Evolutionary conservation across 768 basidiomycete genomes (phyloP).

Genomic region (Tulasnella sp.): DNA sequence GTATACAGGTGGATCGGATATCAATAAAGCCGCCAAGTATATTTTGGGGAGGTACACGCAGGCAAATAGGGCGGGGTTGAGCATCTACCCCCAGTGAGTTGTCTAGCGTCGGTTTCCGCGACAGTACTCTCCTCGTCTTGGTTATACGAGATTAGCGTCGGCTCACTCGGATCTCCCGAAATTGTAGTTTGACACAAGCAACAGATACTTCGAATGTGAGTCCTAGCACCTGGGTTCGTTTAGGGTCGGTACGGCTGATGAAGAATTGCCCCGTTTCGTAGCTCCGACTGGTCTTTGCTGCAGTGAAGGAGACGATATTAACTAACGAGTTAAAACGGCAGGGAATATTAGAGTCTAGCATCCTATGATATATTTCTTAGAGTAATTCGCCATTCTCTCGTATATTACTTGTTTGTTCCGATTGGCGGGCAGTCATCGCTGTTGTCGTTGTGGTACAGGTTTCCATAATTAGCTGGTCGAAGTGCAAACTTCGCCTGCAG

Average conservation of each 20-base stretch:
- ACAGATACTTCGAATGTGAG: slow-evolving; percentile 78
- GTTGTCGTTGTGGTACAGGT: too few relatives aligned
- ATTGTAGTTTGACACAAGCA: slow-evolving; percentile 65
- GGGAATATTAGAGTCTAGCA: too few relatives aligned
- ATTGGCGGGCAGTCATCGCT: too few relatives aligned
- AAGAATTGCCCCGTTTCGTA: not conserved
- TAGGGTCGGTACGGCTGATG: not conserved
- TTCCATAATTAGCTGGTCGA: too few relatives aligned
- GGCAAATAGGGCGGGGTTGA: slow-evolving; percentile 74
- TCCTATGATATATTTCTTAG: not conserved
- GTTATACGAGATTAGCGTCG: slow-evolving; percentile 14
- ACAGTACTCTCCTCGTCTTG: not conserved
- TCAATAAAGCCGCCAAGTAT: slow-evolving; percentile 86
- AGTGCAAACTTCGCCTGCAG: too few relatives aligned
- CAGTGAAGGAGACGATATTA: not conserved
- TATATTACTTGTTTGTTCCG: too few relatives aligned
- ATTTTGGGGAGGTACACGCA: slow-evolving; percentile 95
- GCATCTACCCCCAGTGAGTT: slow-evolving; percentile 83
- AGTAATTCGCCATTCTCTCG: too few relatives aligned
- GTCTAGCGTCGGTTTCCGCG: slow-evolving; percentile 33
- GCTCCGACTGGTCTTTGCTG: not conserved
- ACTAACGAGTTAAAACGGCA: not conserved
- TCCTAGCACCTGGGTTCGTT: not conserved
- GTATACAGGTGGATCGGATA: slow-evolving; percentile 40
- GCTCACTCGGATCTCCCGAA: not conserved